Percentiles rank a stretch among this genome's conserved stretches.
phyloP scores from a whole-genome alignment of 1,139 yeast species.

The Nakaseomyces nivariensis region DNA sequence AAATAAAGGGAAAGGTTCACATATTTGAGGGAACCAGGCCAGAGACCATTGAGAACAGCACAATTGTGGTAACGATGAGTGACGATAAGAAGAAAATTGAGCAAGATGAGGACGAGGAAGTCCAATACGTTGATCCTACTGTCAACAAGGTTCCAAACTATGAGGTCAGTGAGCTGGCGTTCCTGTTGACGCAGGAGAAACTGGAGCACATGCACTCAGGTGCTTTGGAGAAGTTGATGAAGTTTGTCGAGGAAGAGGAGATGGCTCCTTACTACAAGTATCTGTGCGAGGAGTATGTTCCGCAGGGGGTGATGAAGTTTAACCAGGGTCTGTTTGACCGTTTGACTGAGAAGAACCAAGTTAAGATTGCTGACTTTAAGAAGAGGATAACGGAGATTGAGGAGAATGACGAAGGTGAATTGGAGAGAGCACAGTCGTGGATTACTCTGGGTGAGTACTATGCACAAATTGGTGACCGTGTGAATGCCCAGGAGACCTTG shows the following conservation, averaged over 20 bases:
- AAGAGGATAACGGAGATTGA: conserved; percentile 63
- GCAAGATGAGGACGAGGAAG: conserved; percentile 16
- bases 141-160: conserved; percentile 69
- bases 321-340: conserved; percentile 48
- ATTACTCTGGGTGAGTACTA: conserved; percentile 80
- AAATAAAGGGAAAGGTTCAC: too few relatives aligned
- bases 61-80: not conserved
- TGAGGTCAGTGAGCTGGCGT: conserved; percentile 67
- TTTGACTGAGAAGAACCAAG: conserved; percentile 45
- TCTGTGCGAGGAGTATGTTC: conserved; percentile 44
- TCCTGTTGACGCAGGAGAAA: conserved; percentile 42
- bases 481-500: conserved; percentile 62
- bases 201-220: conserved; percentile 30
- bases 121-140: conserved; percentile 21
- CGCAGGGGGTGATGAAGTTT: conserved; percentile 32
- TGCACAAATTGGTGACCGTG: conserved; percentile 71
- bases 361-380: conserved; percentile 47
- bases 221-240: conserved; percentile 40
- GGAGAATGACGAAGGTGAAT: conserved; percentile 83
- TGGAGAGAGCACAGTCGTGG: conserved; percentile 70
- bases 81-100: conserved; percentile 5
- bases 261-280: conserved; percentile 82
- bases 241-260: conserved; percentile 46
- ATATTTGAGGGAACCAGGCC: too few relatives aligned
- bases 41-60: too few relatives aligned